A percentile compares a stretch with the other conserved stretches of the same genome.
phyloP scores from a whole-genome alignment of 129 eudicot genomes.

The Silybum marianum region DNA sequence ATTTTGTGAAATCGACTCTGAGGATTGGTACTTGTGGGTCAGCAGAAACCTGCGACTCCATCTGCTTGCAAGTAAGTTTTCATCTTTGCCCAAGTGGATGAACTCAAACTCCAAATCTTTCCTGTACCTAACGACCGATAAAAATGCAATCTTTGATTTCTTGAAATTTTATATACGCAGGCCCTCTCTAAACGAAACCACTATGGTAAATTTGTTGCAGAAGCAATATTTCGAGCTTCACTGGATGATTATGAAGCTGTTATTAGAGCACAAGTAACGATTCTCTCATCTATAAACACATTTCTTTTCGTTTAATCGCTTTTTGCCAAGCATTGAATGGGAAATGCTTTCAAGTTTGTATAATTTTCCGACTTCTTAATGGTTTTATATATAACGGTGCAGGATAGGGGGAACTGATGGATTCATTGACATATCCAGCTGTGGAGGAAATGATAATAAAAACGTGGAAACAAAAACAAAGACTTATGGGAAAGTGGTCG shows the following conservation, averaged over 20 bases:
- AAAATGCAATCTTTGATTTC: slow-evolving; percentile 15
- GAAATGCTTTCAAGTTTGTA: background rate
- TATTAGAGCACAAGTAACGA: slow-evolving; percentile 60
- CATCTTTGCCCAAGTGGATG: slow-evolving; percentile 1
- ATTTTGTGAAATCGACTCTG: too few species aligned
- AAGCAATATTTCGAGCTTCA: slow-evolving; percentile 72
- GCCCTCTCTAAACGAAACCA: slow-evolving; percentile 77
- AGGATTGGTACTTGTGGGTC: too few species aligned
- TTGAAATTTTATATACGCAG: slow-evolving; percentile 35
- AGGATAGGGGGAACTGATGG: slow-evolving; percentile 33
- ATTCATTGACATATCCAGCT: slow-evolving; percentile 63
- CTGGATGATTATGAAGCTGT: slow-evolving; percentile 67
- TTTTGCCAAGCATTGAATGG: background rate
- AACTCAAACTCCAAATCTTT: background rate
- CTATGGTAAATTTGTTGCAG: slow-evolving; percentile 91
- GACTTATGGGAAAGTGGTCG: slow-evolving; percentile 63
- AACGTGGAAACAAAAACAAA: slow-evolving; percentile 73
- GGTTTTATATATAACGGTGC: background rate
- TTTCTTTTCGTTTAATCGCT: background rate
- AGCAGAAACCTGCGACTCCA: too few species aligned
- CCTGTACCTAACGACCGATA: background rate
- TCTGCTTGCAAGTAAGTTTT: too few species aligned
- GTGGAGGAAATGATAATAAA: slow-evolving; percentile 66
- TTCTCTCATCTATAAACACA: background rate
- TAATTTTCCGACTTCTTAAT: background rate